phyloP scores from a whole-genome alignment of 371 early-diverging fungal genomes.

The Coemansia sp. region DNA sequence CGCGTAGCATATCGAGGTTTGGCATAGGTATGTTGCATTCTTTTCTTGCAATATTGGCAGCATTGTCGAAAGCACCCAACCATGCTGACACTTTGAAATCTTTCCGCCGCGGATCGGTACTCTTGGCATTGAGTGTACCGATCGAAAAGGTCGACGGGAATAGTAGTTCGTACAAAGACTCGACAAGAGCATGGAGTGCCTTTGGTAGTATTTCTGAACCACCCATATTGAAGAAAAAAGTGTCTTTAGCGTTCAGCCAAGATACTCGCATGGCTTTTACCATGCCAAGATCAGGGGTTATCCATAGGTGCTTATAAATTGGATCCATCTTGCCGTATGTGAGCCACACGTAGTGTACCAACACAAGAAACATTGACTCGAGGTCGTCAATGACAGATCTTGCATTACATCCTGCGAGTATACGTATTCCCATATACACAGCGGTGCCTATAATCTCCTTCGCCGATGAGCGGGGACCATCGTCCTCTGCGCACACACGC shows the following conservation, averaged over 20 bases:
- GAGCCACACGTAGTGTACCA: neutral
- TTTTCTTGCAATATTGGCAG: neutral
- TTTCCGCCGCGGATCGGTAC: neutral
- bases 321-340: too few species aligned
- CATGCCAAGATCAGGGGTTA: too few species aligned
- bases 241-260: neutral
- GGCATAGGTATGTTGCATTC: neutral
- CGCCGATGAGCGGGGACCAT: neutral
- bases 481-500: neutral
- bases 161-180: neutral
- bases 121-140: neutral
- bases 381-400: conserved; percentile 8
- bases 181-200: neutral
- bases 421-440: conserved; percentile 1
- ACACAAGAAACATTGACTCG: conserved; percentile 5
- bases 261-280: neutral
- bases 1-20: neutral
- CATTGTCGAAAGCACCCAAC: neutral
- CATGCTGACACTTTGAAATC: neutral
- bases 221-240: neutral
- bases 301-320: too few species aligned
- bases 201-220: neutral
- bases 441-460: neutral
- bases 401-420: neutral
- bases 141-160: neutral